Evolutionary conservation across 2,329 filamentous ascomycete genomes (phyloP).

Genomic region (Colletotrichum tabaci): DNA sequence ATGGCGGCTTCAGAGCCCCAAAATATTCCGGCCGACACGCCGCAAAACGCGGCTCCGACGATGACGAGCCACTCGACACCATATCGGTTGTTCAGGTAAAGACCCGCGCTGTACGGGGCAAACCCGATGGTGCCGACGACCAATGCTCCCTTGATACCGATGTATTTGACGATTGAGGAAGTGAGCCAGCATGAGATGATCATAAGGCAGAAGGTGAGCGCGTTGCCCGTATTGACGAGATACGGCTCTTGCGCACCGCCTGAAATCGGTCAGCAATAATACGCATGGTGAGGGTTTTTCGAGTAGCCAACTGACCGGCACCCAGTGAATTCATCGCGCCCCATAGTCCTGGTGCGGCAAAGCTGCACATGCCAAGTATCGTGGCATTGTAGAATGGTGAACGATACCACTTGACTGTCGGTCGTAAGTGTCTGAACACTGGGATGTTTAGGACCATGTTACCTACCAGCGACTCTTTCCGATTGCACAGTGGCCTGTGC

Average conservation of each 20-base stretch:
- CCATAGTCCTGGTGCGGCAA: slow-evolving; percentile 49
- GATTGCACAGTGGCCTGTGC: background rate
- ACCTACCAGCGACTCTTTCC: background rate
- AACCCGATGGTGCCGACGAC: slow-evolving; percentile 61
- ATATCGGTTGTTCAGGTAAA: slow-evolving; percentile 62
- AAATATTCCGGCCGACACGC: slow-evolving; percentile 55
- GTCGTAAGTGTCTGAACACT: background rate
- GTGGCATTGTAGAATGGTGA: slow-evolving; percentile 49
- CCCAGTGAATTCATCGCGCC: slow-evolving; percentile 48
- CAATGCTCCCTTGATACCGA: slow-evolving; percentile 53
- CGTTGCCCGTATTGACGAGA: slow-evolving; percentile 79
- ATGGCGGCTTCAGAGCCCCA: slow-evolving; percentile 56
- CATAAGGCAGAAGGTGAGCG: slow-evolving; percentile 75
- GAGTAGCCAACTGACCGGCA: slow-evolving; percentile 38
- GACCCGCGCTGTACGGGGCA: slow-evolving; percentile 58
- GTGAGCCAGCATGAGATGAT: slow-evolving; percentile 59
- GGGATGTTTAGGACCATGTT: too few species aligned
- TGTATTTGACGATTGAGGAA: slow-evolving; percentile 56
- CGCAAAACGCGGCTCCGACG: slow-evolving; percentile 59
- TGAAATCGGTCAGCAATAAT: slow-evolving; percentile 50
- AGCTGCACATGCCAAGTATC: slow-evolving; percentile 49
- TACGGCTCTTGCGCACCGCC: slow-evolving; percentile 76
- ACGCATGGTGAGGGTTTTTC: background rate
- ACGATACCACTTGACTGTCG: slow-evolving; percentile 44
- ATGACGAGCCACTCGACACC: slow-evolving; percentile 61